Evolutionary conservation across 768 basidiomycete genomes (phyloP).

Genomic region (Lentinula boryana): DNA sequence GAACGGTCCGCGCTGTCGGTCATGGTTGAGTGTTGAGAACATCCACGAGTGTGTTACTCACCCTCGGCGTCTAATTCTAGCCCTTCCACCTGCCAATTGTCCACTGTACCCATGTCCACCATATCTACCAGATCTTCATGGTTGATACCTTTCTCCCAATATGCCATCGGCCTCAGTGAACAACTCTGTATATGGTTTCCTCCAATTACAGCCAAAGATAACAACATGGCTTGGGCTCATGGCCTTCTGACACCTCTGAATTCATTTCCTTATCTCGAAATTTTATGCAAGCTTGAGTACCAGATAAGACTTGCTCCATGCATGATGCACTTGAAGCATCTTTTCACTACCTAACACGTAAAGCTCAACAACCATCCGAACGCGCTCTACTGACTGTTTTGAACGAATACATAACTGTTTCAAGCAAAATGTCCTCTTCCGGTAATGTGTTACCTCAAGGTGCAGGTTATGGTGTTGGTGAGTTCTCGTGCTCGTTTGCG

Average conservation of each 20-base stretch:
- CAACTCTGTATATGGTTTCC: too few relatives aligned
- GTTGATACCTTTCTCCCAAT: too few relatives aligned
- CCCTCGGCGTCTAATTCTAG: not conserved
- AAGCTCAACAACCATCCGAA: too few relatives aligned
- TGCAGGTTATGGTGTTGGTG: conserved; percentile 82
- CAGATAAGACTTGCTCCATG: not conserved
- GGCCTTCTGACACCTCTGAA: not conserved
- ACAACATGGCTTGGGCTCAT: not conserved
- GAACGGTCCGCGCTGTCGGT: conserved; percentile 23
- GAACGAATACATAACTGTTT: not conserved
- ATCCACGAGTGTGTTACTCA: not conserved
- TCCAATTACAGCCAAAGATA: too few relatives aligned
- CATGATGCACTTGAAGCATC: not conserved
- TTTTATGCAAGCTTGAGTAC: not conserved
- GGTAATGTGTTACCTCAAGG: conserved; percentile 59
- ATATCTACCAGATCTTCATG: too few relatives aligned
- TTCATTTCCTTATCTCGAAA: not conserved
- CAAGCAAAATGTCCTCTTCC: not conserved
- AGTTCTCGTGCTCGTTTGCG: conserved; percentile 14
- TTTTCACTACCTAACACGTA: not conserved
- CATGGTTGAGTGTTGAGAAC: not conserved
- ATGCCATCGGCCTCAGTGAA: too few relatives aligned
- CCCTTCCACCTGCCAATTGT: too few relatives aligned
- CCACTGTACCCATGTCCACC: too few relatives aligned
- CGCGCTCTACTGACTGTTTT: too few relatives aligned